phyloP scores from a whole-genome alignment of 2,329 filamentous ascomycete genomes.

The Neofusicoccum cordaticola region DNA sequence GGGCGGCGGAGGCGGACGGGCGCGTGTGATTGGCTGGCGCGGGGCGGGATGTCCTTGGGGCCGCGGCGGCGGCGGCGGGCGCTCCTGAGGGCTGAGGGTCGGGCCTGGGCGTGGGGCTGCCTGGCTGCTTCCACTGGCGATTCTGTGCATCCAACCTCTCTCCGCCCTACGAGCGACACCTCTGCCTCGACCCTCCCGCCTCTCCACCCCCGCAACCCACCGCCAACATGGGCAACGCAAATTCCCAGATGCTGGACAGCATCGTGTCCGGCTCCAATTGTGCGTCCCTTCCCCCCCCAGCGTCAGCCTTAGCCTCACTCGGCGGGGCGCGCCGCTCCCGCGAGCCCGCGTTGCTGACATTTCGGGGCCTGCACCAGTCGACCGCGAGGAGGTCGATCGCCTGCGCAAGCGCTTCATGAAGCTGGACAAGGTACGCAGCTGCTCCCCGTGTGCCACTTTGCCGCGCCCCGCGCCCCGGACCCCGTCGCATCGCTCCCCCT shows the following conservation, averaged over 20 bases:
- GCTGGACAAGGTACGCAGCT: conserved; percentile 76
- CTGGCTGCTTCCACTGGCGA: background rate
- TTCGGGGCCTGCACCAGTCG: conserved; percentile 58
- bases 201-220: conserved; percentile 18
- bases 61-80: background rate
- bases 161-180: background rate
- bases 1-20: background rate
- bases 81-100: conserved; percentile 3
- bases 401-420: conserved; percentile 99
- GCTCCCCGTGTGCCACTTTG: background rate
- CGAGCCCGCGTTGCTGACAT: conserved; percentile 1
- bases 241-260: conserved; percentile 77
- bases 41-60: no score
- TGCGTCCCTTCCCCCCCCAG: conserved; percentile 44
- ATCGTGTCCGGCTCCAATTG: conserved; percentile 97
- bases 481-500: background rate
- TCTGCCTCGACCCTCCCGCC: background rate
- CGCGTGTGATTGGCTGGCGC: conserved; percentile 2
- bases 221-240: conserved; percentile 53
- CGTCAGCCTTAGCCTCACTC: background rate
- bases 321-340: background rate
- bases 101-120: conserved; percentile 8
- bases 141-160: background rate
- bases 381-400: conserved; percentile 94
- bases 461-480: background rate